Conservation (phyloP, 2,329 filamentous ascomycete genomes). For the Penicillium paneum region DNA sequence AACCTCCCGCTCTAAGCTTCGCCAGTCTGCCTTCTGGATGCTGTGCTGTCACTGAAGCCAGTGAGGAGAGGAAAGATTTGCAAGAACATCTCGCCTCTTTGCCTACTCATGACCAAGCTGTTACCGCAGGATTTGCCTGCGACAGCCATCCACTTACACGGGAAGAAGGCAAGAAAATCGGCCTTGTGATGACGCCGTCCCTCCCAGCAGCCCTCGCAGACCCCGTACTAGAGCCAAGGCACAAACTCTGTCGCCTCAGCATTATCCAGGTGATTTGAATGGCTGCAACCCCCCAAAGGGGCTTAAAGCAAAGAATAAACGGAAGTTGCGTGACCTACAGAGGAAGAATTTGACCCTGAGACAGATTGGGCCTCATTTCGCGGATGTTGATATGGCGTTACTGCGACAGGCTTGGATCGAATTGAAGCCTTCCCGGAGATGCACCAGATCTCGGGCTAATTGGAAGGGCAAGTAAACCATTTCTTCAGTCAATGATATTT, state of each 20-base stretch:
- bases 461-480: not conserved
- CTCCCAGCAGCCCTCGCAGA: not conserved
- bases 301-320: not conserved
- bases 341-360: not conserved
- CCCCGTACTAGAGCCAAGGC: not conserved
- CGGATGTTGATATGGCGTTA: constrained; percentile 6
- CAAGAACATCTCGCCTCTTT: not conserved
- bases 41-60: not conserved
- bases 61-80: not conserved
- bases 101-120: not conserved
- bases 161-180: not conserved
- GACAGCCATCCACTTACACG: not conserved
- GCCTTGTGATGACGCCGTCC: not conserved
- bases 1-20: not conserved
- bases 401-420: constrained; percentile 14
- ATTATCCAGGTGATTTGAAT: not conserved
- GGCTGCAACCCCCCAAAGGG: not conserved
- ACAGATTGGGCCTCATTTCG: constrained; percentile 8
- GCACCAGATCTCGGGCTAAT: constrained; percentile 11
- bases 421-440: constrained; percentile 9
- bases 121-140: not conserved
- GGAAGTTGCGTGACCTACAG: not conserved
- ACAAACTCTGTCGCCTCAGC: not conserved
- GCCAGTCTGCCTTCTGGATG: not conserved
- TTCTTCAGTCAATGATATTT: not conserved